Evolutionary conservation across 148 eudicot species (phyloP).

Genomic region (Bassia scoparia): DNA sequence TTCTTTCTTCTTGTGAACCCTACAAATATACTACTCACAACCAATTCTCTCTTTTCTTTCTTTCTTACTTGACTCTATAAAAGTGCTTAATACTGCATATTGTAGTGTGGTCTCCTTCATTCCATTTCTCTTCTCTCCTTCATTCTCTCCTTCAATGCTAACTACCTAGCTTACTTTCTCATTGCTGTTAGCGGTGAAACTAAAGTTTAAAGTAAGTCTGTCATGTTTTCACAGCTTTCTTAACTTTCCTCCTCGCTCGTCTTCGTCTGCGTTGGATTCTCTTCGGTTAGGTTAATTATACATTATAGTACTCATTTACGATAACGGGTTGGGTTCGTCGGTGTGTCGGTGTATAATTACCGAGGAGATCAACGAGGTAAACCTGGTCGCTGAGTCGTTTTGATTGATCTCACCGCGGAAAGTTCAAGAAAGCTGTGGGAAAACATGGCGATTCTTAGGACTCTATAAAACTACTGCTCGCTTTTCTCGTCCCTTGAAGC

Average conservation of each 20-base stretch:
- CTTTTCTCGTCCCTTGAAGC: background rate
- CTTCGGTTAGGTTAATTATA: background rate
- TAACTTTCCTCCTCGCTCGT: constrained; percentile 42
- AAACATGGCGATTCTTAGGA: constrained; percentile 46
- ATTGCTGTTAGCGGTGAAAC: constrained; percentile 2
- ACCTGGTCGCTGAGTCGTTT: background rate
- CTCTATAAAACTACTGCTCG: constrained; percentile 19
- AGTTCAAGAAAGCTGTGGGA: constrained; percentile 86
- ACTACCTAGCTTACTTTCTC: background rate
- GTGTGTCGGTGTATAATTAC: background rate
- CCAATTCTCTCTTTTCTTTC: constrained; percentile 10
- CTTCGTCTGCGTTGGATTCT: background rate
- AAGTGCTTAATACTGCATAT: constrained; percentile 26
- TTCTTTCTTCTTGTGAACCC: constrained; percentile 17
- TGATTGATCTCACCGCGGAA: constrained; percentile 11
- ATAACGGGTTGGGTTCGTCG: too few species aligned
- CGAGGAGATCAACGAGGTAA: background rate
- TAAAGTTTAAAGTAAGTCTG: constrained; percentile 27
- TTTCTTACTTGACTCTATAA: constrained; percentile 26
- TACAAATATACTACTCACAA: background rate
- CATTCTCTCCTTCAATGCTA: background rate
- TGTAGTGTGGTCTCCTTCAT: constrained; percentile 22
- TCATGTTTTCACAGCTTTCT: constrained; percentile 91
- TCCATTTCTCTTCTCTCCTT: background rate
- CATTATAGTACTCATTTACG: too few species aligned